Conservation (phyloP, 768 basidiomycete genomes). For the Auricularia sp. region DNA sequence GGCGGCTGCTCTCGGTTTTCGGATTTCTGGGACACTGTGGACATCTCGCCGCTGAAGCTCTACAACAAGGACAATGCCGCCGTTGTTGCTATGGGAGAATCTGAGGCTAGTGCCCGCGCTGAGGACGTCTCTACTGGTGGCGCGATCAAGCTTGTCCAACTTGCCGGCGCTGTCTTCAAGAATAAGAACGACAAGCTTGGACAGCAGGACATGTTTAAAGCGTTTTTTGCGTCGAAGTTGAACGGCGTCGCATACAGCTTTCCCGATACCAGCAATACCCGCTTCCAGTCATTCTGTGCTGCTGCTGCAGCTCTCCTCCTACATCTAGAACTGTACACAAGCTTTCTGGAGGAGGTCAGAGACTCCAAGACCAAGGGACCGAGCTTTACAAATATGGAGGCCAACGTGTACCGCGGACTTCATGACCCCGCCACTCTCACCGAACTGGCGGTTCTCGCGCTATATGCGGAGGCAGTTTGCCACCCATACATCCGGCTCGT, state of each 20-base stretch:
- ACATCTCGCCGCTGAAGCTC: constrained; percentile 17
- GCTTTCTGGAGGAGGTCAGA: constrained; percentile 14
- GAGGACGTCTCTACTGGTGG: constrained; percentile 10
- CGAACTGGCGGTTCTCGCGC: constrained; percentile 14
- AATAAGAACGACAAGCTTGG: constrained; percentile 29
- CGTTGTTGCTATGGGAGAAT: not conserved
- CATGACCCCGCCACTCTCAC: constrained; percentile 12
- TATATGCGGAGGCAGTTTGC: constrained; percentile 16
- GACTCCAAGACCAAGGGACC: constrained; percentile 11
- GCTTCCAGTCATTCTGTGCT: constrained; percentile 12
- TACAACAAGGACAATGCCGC: constrained; percentile 22
- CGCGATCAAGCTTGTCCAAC: constrained; percentile 17
- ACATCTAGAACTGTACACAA: constrained; percentile 7
- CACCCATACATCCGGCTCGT: constrained; percentile 17
- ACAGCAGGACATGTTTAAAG: constrained; percentile 15
- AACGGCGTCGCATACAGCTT: constrained; percentile 6
- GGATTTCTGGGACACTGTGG: constrained; percentile 7
- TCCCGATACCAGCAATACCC: constrained; percentile 18
- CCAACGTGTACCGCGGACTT: constrained; percentile 16
- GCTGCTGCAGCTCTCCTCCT: constrained; percentile 13
- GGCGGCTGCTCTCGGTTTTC: constrained; percentile 6
- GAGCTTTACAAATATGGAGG: constrained; percentile 18
- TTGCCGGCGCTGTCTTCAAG: constrained; percentile 22
- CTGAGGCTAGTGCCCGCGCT: not conserved
- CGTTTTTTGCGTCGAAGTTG: constrained; percentile 9